These are phyloP conservation scores for Diospyros lotus DNA, from an alignment of 148 eudicot genomes.

Conservation along the genomic window DNA sequence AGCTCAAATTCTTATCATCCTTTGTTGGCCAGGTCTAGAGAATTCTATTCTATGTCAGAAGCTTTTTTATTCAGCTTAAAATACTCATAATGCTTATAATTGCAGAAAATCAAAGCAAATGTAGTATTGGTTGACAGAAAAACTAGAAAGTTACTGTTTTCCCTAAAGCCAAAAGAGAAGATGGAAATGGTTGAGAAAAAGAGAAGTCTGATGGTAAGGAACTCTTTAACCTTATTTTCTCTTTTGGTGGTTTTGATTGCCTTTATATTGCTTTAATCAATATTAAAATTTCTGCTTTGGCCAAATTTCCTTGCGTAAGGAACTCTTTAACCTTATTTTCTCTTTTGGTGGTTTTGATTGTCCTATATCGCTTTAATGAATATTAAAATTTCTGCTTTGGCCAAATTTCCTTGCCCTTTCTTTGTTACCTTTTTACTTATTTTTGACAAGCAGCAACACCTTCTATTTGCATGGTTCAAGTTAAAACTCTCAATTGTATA, in stretches of 20 bases:
- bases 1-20: conserved; percentile 73
- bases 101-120: conserved; percentile 69
- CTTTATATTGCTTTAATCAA: not conserved
- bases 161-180: conserved; percentile 69
- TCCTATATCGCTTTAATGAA: not conserved
- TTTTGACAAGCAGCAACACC: not conserved
- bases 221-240: not conserved
- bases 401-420: not conserved
- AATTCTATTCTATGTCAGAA: not conserved
- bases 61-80: not conserved
- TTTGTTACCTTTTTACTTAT: not conserved
- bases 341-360: not conserved
- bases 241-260: not conserved
- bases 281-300: not conserved
- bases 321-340: not conserved
- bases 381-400: not conserved
- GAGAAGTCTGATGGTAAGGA: conserved; percentile 76
- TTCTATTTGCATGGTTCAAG: not conserved
- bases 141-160: conserved; percentile 72
- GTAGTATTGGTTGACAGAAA: conserved; percentile 66
- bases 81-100: conserved; percentile 9
- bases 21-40: conserved; percentile 88
- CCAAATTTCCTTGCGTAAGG: conserved; percentile 29
- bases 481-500: not conserved
- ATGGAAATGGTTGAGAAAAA: conserved; percentile 69